Evolutionary conservation across 352 stramenopile genomes (phyloP), one percentile per base, ranked within the genome.

Genomic region (Phytophthora colocasiae): DNA sequence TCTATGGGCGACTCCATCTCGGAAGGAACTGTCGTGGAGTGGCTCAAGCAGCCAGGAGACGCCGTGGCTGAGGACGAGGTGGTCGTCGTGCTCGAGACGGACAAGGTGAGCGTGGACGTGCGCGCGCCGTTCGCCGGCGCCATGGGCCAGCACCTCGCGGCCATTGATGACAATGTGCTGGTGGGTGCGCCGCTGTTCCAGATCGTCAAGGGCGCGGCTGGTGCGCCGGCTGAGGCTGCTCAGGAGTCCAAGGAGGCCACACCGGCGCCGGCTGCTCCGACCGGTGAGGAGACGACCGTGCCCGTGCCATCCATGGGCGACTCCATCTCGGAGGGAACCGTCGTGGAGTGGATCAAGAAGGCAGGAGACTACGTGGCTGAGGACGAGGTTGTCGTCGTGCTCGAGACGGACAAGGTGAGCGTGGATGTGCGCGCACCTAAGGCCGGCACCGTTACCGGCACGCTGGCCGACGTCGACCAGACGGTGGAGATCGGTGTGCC

Each of bases 351-450:
- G 84, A 82, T 96, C 46, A 98, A 99, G 68, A 69, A 89, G 34
- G 76, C 91, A 0, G 97, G 98, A 34, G 97, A 99, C 69, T 89
- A 79, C 32, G 90, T 99, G 41, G 77, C 90, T 5, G 86, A 89
- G 39, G 97, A 99, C 73, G 97, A 99, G 27, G 96, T 99, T n/a
- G 91, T 99, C 0, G 90, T 98, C 15, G 92, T 99, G 40, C 81
- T 99, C 6, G 98, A 99, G 81, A 99, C 98, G 1, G 98, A 99
- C 78, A 99, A 99, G 78, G 97, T 96, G n/a, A 96, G 81, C 56
- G 87, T 97, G n/a, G 89, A 97, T 51, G 89, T 97, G 14, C 81
- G 95, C 34, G 83, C 96, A 24, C 84, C 91, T 1, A 85, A 95
- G 54, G 79, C 80, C 11, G 97, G 97, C 40, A 85, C 82, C 44